Conservation (phyloP, 148 eudicot genomes). For the Talinum fruticosum region DNA sequence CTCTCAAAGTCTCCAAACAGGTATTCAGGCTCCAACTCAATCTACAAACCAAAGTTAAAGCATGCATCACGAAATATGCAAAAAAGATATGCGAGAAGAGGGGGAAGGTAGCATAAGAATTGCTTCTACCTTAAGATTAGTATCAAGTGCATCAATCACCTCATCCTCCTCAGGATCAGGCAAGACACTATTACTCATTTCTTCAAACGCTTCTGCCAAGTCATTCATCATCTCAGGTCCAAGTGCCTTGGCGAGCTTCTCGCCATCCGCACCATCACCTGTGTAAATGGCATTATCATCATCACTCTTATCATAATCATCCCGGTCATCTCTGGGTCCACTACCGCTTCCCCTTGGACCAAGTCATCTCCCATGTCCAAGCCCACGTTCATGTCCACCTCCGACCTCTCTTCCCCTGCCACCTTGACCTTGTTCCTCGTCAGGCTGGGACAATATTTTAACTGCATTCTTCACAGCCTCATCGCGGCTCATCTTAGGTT, state of each 20-base stretch:
- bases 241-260: slow-evolving; percentile 51
- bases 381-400: slow-evolving; percentile 34
- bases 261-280: slow-evolving; percentile 53
- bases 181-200: slow-evolving; percentile 41
- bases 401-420: slow-evolving; percentile 27
- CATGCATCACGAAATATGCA: neutral
- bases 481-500: slow-evolving; percentile 31
- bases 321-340: slow-evolving; percentile 1
- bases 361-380: slow-evolving; percentile 32
- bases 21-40: slow-evolving; percentile 91
- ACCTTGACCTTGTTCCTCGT: slow-evolving; percentile 22
- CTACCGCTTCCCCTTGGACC: slow-evolving; percentile 30
- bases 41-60: slow-evolving; percentile 44
- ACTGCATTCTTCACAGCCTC: slow-evolving; percentile 38
- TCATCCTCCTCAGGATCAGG: slow-evolving; percentile 65
- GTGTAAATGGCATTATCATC: slow-evolving; percentile 25
- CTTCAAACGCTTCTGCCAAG: slow-evolving; percentile 65
- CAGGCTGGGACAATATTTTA: slow-evolving; percentile 26
- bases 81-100: neutral
- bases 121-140: slow-evolving; percentile 55
- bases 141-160: slow-evolving; percentile 57
- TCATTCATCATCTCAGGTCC: slow-evolving; percentile 55
- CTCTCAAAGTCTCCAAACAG: slow-evolving; percentile 73
- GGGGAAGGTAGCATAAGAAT: neutral
- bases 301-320: neutral